Evolutionary conservation across 2,329 filamentous ascomycete species (phyloP), one percentile per base, ranked within the genome.

Genomic region (Aureobasidium musti): DNA sequence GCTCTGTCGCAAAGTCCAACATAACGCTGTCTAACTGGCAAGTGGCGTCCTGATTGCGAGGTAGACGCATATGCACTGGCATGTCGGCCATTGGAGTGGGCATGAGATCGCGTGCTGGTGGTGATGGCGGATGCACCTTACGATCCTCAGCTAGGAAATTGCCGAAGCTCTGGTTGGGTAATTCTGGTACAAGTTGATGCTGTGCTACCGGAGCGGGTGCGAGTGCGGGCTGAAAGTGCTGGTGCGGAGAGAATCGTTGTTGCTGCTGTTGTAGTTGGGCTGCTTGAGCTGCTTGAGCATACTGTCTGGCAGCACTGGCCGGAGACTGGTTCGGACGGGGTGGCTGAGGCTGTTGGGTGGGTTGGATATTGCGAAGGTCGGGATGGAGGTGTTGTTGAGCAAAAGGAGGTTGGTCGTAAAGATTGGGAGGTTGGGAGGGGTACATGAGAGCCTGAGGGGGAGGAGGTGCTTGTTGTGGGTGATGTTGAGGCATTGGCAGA

Each of bases 21-120:
- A 96, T 83, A n/a, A 97, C 84, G 49, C 81, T 82, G 73, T 96
- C 92, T 1, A 96, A 82, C 0, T 91, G 86, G 74, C 91, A 95
- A 0, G 91, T 92, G 0, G 91, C 84, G 1, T 82, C 76, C 23
- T 84, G 82, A 72, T 92, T 91, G 33, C 75, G 76, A 2, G 80
- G 79, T 5, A 81, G 69, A 6, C 76, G 77, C 59, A 76, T 70
- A 67, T 77, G 76, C 0, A 71, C 49, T 7, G 73, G 71, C 39
- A 74, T 69, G n/a, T 75, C 64, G n/a, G 67, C 6, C 70, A 52
- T 50, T 72, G 72, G 7, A 77, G 74, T 23, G 69, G 61, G 61
- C 71, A 63, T 59, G 69, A 69, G 23, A 69, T 69, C 53, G 71
- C 72, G 41, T 7, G 19, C 30, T 13, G 67, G 35, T 49, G 63